These are phyloP conservation scores for Kurtzmaniella quercitrusa DNA, from an alignment of 1,139 yeast genomes.

Conservation along the genomic window DNA sequence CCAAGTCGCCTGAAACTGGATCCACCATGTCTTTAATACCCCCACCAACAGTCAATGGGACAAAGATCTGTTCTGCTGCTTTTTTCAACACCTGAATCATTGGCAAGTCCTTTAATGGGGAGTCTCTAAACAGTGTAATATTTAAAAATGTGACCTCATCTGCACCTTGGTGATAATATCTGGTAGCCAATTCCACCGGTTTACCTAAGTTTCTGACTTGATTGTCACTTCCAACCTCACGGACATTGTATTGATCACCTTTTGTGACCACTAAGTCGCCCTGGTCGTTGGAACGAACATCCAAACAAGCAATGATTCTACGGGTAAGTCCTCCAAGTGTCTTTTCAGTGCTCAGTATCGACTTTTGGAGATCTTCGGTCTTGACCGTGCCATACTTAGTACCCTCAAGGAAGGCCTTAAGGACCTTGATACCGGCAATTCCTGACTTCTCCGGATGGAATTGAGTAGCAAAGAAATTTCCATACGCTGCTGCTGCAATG, in stretches of 20 bases:
- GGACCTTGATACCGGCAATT: slow-evolving; percentile 73
- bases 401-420: slow-evolving; percentile 66
- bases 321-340: slow-evolving; percentile 73
- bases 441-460: slow-evolving; percentile 98
- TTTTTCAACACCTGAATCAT: slow-evolving; percentile 83
- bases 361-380: slow-evolving; percentile 16
- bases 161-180: slow-evolving; percentile 89
- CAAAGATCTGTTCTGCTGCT: slow-evolving; percentile 89
- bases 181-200: slow-evolving; percentile 90
- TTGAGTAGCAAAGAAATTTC: slow-evolving; percentile 87
- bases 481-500: slow-evolving; percentile 76
- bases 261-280: slow-evolving; percentile 97
- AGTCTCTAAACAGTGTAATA: slow-evolving; percentile 91
- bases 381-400: slow-evolving; percentile 23
- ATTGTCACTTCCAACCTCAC: slow-evolving; percentile 53
- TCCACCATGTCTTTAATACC: slow-evolving; percentile 90
- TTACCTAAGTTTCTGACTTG: slow-evolving; percentile 89
- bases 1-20: slow-evolving; percentile 63
- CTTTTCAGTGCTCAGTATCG: slow-evolving; percentile 30
- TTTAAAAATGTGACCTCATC: slow-evolving; percentile 93
- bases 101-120: slow-evolving; percentile 88
- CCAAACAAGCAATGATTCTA: slow-evolving; percentile 91
- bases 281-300: slow-evolving; percentile 88
- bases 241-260: slow-evolving; percentile 96
- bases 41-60: slow-evolving; percentile 96